Conservation (phyloP, 495 filamentous ascomycete species). For the Usnea hakonensis region DNA sequence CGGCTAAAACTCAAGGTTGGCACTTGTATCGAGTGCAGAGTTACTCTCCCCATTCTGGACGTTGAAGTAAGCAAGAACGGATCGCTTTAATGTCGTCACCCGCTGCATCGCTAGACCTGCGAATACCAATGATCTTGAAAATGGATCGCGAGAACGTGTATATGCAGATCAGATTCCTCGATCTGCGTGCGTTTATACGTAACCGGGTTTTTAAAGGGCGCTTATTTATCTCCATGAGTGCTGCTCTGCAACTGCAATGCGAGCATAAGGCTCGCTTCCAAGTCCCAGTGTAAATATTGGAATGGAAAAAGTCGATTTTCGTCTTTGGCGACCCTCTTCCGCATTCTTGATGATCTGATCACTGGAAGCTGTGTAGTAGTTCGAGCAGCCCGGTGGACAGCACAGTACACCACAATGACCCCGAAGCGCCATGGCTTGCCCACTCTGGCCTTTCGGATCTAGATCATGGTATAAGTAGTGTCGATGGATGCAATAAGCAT, state of each 20-base stretch:
- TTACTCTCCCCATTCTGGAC: not conserved
- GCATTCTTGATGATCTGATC: not conserved
- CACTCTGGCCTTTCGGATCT: constrained; percentile 3
- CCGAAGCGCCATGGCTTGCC: constrained; percentile 12
- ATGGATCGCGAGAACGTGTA: not conserved
- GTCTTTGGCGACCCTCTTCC: not conserved
- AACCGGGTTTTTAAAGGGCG: constrained; percentile 4
- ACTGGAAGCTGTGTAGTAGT: not conserved
- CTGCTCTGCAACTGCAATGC: constrained; percentile 13
- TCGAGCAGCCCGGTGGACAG: constrained; percentile 2
- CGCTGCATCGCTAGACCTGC: constrained; percentile 9
- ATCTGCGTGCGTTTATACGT: constrained; percentile 1
- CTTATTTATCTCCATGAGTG: constrained; percentile 2
- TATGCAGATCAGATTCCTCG: constrained; percentile 10
- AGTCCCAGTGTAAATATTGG: constrained; percentile 4
- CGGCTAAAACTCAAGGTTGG: not conserved
- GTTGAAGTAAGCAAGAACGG: not conserved
- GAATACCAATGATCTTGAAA: not conserved
- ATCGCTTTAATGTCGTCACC: constrained; percentile 6
- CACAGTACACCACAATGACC: not conserved
- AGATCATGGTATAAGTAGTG: not conserved
- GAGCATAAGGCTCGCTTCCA: constrained; percentile 6
- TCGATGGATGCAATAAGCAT: not conserved
- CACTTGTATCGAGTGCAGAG: not conserved
- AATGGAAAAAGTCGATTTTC: not conserved